phyloP scores from a whole-genome alignment of 805 yeast species.

The Danielia oregonensis region DNA sequence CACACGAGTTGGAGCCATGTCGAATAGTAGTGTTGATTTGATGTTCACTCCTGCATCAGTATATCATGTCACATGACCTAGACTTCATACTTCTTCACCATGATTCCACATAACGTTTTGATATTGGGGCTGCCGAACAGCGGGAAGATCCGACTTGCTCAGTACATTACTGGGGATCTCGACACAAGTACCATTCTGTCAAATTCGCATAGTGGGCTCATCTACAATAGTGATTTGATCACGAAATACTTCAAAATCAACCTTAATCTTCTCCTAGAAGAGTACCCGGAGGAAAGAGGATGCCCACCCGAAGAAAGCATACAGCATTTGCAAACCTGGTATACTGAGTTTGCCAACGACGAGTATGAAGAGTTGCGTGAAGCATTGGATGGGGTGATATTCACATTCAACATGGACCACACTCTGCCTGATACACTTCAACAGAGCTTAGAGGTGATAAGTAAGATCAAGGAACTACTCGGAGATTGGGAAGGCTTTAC shows the following conservation, averaged over 20 bases:
- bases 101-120: slow-evolving; percentile 36
- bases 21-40: too few relatives aligned
- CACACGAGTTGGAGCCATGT: not conserved
- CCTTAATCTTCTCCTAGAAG: slow-evolving; percentile 34
- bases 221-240: slow-evolving; percentile 20
- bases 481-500: slow-evolving; percentile 26
- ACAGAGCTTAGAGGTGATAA: slow-evolving; percentile 11
- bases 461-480: slow-evolving; percentile 6
- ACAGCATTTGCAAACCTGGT: slow-evolving; percentile 31
- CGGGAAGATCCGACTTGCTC: slow-evolving; percentile 35
- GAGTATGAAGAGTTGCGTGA: slow-evolving; percentile 44
- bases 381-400: slow-evolving; percentile 42
- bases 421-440: slow-evolving; percentile 20
- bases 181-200: slow-evolving; percentile 32
- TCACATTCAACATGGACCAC: slow-evolving; percentile 31
- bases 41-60: too few relatives aligned
- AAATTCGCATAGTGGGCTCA: slow-evolving; percentile 31
- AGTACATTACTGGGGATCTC: slow-evolving; percentile 24
- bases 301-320: slow-evolving; percentile 8
- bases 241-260: slow-evolving; percentile 32
- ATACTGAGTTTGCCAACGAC: slow-evolving; percentile 30
- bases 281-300: slow-evolving; percentile 25
- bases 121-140: slow-evolving; percentile 42
- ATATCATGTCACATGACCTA: too few relatives aligned
- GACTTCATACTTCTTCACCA: too few relatives aligned